Conservation (phyloP, 1,284 basidiomycete genomes). For the Malassezia sympodialis region DNA sequence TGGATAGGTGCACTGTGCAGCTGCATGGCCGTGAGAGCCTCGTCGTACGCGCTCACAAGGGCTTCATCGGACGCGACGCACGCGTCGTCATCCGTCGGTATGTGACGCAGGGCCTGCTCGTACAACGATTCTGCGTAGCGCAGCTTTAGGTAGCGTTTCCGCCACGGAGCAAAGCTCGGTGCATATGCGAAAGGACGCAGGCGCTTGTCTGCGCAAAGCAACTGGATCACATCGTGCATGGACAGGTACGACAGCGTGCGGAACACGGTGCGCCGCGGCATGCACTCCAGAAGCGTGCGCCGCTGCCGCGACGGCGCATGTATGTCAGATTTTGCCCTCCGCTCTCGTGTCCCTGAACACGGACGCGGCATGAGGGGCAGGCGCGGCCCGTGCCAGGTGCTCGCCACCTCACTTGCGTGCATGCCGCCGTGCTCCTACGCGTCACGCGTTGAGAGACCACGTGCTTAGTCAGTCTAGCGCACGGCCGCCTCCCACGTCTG, state of each 20-base stretch:
- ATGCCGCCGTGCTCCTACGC: neutral
- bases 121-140: conserved; percentile 18
- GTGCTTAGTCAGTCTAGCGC: neutral
- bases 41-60: conserved; percentile 21
- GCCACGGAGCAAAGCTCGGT: conserved; percentile 26
- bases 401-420: conserved; percentile 1
- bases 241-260: conserved; percentile 26
- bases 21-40: conserved; percentile 18
- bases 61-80: conserved; percentile 12
- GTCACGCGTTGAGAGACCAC: neutral
- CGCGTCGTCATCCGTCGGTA: conserved; percentile 9
- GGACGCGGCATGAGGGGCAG: neutral
- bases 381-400: conserved; percentile 1
- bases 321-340: too few relatives aligned
- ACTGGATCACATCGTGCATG: conserved; percentile 23
- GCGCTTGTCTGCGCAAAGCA: conserved; percentile 26
- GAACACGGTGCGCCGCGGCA: conserved; percentile 30
- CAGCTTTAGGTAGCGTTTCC: conserved; percentile 25
- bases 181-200: conserved; percentile 27
- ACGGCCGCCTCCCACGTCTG: neutral
- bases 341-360: neutral
- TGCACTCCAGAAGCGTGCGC: conserved; percentile 34
- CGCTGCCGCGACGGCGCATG: conserved; percentile 6
- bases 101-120: conserved; percentile 7
- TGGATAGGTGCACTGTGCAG: conserved; percentile 22